phyloP scores from a whole-genome alignment of 2,329 filamentous ascomycete genomes.

The Colletotrichum cordylinicola region DNA sequence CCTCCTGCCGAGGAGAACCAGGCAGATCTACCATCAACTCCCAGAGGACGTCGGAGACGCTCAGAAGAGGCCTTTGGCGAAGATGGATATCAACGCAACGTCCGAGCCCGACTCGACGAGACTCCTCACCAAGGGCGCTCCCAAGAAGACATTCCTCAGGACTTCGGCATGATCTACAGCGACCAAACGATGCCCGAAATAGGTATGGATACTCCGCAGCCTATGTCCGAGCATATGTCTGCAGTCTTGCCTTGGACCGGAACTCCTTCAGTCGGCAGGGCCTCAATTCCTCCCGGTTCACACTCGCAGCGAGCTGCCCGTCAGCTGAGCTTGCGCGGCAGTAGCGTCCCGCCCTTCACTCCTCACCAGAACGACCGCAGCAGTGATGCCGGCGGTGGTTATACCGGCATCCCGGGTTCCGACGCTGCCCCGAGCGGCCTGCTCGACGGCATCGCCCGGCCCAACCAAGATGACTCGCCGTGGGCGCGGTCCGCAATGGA shows the following conservation, averaged over 20 bases:
- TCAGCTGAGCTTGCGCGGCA: constrained; percentile 41
- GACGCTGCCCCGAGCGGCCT: constrained; percentile 26
- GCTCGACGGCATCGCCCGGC: constrained; percentile 18
- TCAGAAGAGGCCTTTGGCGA: constrained; percentile 50
- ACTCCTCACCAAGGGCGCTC: constrained; percentile 6
- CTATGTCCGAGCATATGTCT: constrained; percentile 70
- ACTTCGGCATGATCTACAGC: constrained; percentile 36
- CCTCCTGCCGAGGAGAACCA: constrained; percentile 28
- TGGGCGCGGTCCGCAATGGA: constrained; percentile 45
- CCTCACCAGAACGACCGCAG: constrained; percentile 50
- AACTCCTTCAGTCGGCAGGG: constrained; percentile 15
- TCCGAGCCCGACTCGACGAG: constrained; percentile 39
- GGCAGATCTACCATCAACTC: constrained; percentile 4
- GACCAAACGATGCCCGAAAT: constrained; percentile 63
- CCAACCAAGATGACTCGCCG: constrained; percentile 31
- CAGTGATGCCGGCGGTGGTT: constrained; percentile 34
- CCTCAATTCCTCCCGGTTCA: neutral
- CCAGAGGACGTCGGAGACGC: constrained; percentile 43
- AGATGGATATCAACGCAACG: constrained; percentile 38
- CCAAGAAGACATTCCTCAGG: constrained; percentile 22
- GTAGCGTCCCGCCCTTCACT: constrained; percentile 46
- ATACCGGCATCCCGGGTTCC: constrained; percentile 31
- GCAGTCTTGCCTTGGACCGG: constrained; percentile 60
- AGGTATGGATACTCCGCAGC: constrained; percentile 70
- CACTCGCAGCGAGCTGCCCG: constrained; percentile 20